Conservation (phyloP, 108 stramenopile species). For the Thalassiosira profunda region DNA sequence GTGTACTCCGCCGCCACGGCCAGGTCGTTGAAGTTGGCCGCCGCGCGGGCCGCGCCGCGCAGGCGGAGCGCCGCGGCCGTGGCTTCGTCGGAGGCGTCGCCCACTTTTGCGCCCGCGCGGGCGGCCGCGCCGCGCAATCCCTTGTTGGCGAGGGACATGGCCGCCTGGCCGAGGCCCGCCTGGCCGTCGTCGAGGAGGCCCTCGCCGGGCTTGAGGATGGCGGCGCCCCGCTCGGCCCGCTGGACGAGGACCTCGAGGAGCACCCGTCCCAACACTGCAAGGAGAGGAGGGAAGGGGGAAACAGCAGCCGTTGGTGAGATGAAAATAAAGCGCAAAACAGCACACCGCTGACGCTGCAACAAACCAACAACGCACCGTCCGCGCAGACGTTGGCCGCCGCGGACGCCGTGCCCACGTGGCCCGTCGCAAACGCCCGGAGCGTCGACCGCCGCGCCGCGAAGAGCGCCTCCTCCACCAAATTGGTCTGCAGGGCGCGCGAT, state of each 20-base stretch:
- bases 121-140: slow-evolving; percentile 46
- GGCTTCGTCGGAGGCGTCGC: slow-evolving; percentile 31
- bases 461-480: slow-evolving; percentile 83
- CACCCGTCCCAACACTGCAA: slow-evolving; percentile 63
- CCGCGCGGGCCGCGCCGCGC: slow-evolving; percentile 72
- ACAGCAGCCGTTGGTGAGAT: no score
- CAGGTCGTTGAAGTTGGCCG: slow-evolving; percentile 86
- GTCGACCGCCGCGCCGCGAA: slow-evolving; percentile 82
- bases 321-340: no score
- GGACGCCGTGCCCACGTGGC: slow-evolving; percentile 82
- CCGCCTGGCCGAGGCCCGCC: slow-evolving; percentile 61
- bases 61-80: slow-evolving; percentile 41
- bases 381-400: slow-evolving; percentile 79
- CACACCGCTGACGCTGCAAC: no score
- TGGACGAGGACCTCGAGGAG: slow-evolving; percentile 71
- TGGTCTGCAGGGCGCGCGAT: slow-evolving; percentile 67
- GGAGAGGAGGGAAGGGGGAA: no score
- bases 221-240: slow-evolving; percentile 73
- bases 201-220: slow-evolving; percentile 80
- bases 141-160: slow-evolving; percentile 50
- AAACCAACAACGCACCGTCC: no score
- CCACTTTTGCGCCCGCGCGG: slow-evolving; percentile 21
- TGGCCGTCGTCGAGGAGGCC: slow-evolving; percentile 74
- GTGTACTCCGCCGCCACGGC: slow-evolving; percentile 79
- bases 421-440: slow-evolving; percentile 87